Evolutionary conservation across 2,329 filamentous ascomycete species (phyloP), one percentile per base, ranked within the genome.

Genomic region (Calonectria leucothoes): DNA sequence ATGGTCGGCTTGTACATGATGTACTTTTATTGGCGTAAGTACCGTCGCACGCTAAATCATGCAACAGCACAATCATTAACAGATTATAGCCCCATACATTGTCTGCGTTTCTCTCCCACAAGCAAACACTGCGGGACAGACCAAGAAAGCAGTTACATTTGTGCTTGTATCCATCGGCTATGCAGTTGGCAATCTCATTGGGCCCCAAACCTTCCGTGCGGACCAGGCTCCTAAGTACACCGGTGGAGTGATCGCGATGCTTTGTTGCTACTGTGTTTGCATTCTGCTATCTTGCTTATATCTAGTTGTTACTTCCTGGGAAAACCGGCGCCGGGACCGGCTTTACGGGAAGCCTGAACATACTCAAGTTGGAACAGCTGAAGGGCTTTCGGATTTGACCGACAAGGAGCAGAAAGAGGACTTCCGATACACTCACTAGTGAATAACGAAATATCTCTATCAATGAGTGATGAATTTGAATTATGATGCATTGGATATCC

Each of bases 141-240:
- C 83, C 3, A 84, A 84, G 74, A 83, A 87, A 73, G 80, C 80
- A 0, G 87, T 87, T 0, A 78, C 82, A 1, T 88, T 88, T 31
- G 80, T 87, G 33, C 81, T 87, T 20, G 82, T 87, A 7, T 87
- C 88, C 73, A 81, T 88, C 20, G 87, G 86, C 0, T 90, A 81
- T 68, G 78, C 76, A 8, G 70, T 70, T 3, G 82, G 82, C 15
- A 86, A 86, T 69, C 84, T 86, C 69, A 83, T 86, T 25, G 84
- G 81, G 0, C 85, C 85, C 0, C 80, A 84, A 66, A 84, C 84
- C 20, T 87, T 86, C 78, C 80, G 82, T 31, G 74, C 82, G 1
- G 74, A 78, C 0, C 82, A 86, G 48, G 81, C 82, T 0, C 85
- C 82, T 0, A 74, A 78, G 4, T 86, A 86, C 70, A 66, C 64